Conservation (phyloP, 2,329 filamentous ascomycete species). For the Colletotrichum cereale region DNA sequence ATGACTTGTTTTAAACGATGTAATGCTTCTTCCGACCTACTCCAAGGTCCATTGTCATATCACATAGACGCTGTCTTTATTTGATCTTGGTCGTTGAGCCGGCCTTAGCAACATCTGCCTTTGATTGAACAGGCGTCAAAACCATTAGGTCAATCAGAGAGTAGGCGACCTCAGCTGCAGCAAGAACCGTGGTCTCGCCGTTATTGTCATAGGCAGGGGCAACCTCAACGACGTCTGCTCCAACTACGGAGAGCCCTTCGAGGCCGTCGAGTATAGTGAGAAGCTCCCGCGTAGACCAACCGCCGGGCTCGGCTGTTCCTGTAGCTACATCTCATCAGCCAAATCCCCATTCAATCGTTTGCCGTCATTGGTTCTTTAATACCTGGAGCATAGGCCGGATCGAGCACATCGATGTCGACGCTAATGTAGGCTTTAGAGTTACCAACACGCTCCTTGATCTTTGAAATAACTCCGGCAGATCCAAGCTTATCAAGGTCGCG, state of each 20-base stretch:
- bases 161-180: slow-evolving; percentile 79
- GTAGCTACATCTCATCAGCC: slow-evolving; percentile 61
- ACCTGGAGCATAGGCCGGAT: slow-evolving; percentile 76
- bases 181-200: slow-evolving; percentile 79
- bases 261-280: slow-evolving; percentile 80
- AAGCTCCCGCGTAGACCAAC: slow-evolving; percentile 84
- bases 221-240: slow-evolving; percentile 85
- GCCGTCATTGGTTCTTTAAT: slow-evolving; percentile 17
- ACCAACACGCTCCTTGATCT: slow-evolving; percentile 69
- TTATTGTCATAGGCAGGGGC: slow-evolving; percentile 81
- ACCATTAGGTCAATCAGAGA: slow-evolving; percentile 78
- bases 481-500: slow-evolving; percentile 80
- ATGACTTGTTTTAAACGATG: too few species aligned
- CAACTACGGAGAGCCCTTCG: slow-evolving; percentile 78
- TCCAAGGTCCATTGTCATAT: neutral
- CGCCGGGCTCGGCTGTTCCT: slow-evolving; percentile 83
- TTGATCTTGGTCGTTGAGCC: neutral
- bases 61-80: neutral
- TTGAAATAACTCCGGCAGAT: slow-evolving; percentile 70
- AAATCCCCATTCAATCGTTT: neutral
- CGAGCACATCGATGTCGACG: slow-evolving; percentile 85
- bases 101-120: neutral
- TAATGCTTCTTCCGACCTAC: too few species aligned
- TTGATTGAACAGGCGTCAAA: slow-evolving; percentile 52
- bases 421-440: slow-evolving; percentile 74